Base-by-base conservation (phyloP, 441 rosid species). In the Aquilaria agallochum region DNA sequence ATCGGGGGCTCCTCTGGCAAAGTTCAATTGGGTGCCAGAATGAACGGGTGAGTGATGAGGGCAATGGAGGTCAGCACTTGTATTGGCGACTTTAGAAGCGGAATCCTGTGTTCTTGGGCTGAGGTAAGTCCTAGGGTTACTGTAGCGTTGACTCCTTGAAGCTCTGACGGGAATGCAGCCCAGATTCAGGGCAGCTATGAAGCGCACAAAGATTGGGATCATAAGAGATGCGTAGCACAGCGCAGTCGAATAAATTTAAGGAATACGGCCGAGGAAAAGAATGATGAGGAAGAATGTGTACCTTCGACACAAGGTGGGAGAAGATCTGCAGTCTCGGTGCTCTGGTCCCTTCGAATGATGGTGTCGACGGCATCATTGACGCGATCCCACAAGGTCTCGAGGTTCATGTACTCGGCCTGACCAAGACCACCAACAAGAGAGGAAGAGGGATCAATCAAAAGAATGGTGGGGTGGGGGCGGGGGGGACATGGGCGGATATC, bases 281-380 rank as follows among this genome's bases (percentile, higher is more conserved):
- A 50, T 47, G 67, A 33, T 10, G 30, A 42, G 46, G 59, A 72
- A 50, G 5, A 45, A 45, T 9, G 54, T 20, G 31, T 79, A 95
- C 99, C 99, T 92, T 95, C 99, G 70, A 95, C 86, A 71, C 99
- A 95, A 48, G 99, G 99, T 65, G 97, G 99, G 80, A 95, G 81
- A 67, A 89, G 86, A 71, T 86, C 82, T 31, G 91, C 96, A 20
- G 90, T 84, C 72, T 95, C 99, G 30, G 79, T 80, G 71, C 79
- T 80, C 68, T 92, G 95, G 47, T 95, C 99, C 67, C 96, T 77
- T 32, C 96, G 82, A 65, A 95, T 95, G 65, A 91, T 88, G 11
- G 96, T 91, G 64, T 91, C 83, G 59, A 89, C 76, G 48, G 97
- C 97, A 83, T 95, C 99, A 74, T 87, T 92, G 12, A 80, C 80